These are phyloP conservation scores for Cercospora beticola DNA, from an alignment of 2,329 filamentous ascomycete genomes.

Conservation along the genomic window DNA sequence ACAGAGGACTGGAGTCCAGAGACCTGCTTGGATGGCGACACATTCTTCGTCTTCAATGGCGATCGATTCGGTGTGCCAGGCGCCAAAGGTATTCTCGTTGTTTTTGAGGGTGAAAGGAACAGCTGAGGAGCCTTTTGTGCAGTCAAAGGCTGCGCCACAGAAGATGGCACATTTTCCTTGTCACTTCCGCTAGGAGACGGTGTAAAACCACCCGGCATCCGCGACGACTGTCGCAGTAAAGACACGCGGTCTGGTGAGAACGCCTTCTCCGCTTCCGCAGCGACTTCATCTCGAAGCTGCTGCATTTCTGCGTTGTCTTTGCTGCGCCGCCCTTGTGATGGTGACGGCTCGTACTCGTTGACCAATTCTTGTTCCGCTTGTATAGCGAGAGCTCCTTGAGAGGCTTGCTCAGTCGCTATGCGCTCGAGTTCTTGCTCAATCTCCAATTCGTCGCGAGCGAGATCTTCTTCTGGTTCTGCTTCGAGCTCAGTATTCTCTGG, in stretches of 20 bases:
- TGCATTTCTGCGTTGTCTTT: constrained; percentile 28
- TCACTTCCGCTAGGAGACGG: constrained; percentile 40
- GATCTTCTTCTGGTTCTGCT: constrained; percentile 21
- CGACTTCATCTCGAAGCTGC: constrained; percentile 26
- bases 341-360: constrained; percentile 41
- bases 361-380: constrained; percentile 31
- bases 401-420: constrained; percentile 33
- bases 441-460: constrained; percentile 32
- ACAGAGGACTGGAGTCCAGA: constrained; percentile 53
- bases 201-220: constrained; percentile 21
- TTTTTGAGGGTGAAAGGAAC: constrained; percentile 35
- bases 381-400: constrained; percentile 25
- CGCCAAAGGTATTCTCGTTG: constrained; percentile 44
- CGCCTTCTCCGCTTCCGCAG: constrained; percentile 19
- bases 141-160: constrained; percentile 31
- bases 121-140: constrained; percentile 34
- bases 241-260: constrained; percentile 15
- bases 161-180: constrained; percentile 40
- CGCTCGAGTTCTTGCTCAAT: constrained; percentile 37
- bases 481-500: constrained; percentile 16
- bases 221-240: constrained; percentile 9
- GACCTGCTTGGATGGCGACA: constrained; percentile 47
- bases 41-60: constrained; percentile 20
- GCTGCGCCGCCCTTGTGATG: constrained; percentile 31
- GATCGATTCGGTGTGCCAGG: constrained; percentile 41